Base-by-base conservation (phyloP, 2,329 filamentous ascomycete genomes). In the Daldinia sp. region DNA sequence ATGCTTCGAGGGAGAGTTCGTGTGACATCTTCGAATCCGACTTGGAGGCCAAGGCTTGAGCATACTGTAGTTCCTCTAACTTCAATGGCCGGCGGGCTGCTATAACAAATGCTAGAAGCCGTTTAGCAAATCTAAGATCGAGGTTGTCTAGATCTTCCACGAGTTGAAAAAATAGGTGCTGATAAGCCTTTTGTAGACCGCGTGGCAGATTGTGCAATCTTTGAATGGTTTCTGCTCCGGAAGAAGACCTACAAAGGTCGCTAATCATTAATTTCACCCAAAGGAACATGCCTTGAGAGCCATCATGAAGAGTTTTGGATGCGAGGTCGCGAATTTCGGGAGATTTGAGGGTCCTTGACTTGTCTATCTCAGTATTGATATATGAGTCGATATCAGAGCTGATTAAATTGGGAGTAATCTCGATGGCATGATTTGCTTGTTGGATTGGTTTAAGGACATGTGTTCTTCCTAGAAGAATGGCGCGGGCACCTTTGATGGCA, bases 281-380 rank as follows among this genome's bases (percentile, higher is more conserved):
- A 13, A 46, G 42, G 42, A 46, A 46, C 42, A 46, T 46, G 42
- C 42, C 42, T 26, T 46, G 42, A 7, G 42, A 46, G 20, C 42
- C 20, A 12, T 13, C 20, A 18, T 10, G 42, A 26, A 46, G 42
- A 13, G 42, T 46, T 9, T 26, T 46, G 20, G 26, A 26, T 46
- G 42, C 42, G 10, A 46, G 42, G 20, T 26, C 42, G 42, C 42
- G 42, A 26, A 46, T 18, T 26, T 46, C 20, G 20, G 42, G 5
- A 15, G 42, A 26, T 13, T 26, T 9, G 9, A 46, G 42, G 20
- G 13, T 2, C 1, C 0, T 23, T 20, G 42, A 46, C 10, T 15
- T 46, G 1, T 26, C 42, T 26, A 46, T 46, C 42, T 46, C 20
- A 15, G 42, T 26, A 26, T 15, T 26, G 20, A 46, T 46, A 18